phyloP scores from a whole-genome alignment of 805 yeast genomes.

The Hemisphaericaspora nanyangensis region DNA sequence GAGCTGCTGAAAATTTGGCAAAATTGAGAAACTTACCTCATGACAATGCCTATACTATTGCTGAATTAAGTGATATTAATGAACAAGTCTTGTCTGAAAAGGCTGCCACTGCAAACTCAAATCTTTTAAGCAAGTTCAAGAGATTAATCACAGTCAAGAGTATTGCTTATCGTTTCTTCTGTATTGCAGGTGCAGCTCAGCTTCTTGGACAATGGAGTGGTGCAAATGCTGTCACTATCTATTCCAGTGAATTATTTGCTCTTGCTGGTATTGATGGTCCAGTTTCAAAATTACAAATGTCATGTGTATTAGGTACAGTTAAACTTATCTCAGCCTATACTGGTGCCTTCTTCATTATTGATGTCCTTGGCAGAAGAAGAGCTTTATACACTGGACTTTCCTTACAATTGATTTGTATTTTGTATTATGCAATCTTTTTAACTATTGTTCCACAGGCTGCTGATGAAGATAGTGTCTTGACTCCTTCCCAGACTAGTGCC shows the following conservation, averaged over 20 bases:
- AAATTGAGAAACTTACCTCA: constrained; percentile 40
- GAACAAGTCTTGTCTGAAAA: constrained; percentile 34
- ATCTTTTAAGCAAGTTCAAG: constrained; percentile 18
- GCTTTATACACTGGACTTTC: constrained; percentile 45
- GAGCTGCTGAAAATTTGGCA: constrained; percentile 34
- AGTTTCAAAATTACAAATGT: constrained; percentile 38
- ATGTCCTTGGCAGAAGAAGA: constrained; percentile 46
- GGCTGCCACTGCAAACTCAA: constrained; percentile 18
- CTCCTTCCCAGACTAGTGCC: constrained; percentile 31
- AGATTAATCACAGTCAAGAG: constrained; percentile 31
- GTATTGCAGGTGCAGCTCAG: constrained; percentile 39
- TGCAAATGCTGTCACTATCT: constrained; percentile 50
- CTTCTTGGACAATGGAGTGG: constrained; percentile 55
- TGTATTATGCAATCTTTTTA: constrained; percentile 46
- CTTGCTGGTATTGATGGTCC: constrained; percentile 40
- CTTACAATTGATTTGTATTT: constrained; percentile 38
- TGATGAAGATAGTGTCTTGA: constrained; percentile 19
- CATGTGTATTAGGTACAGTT: constrained; percentile 49
- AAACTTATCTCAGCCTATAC: constrained; percentile 45
- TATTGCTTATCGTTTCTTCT: constrained; percentile 41
- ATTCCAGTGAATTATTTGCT: constrained; percentile 48
- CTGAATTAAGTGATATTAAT: constrained; percentile 47
- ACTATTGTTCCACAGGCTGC: constrained; percentile 42
- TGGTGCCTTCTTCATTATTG: constrained; percentile 50
- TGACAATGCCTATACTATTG: constrained; percentile 45